Evolutionary conservation across 257 asterid genomes (phyloP).

Genomic region (Solanum pennellii): DNA sequence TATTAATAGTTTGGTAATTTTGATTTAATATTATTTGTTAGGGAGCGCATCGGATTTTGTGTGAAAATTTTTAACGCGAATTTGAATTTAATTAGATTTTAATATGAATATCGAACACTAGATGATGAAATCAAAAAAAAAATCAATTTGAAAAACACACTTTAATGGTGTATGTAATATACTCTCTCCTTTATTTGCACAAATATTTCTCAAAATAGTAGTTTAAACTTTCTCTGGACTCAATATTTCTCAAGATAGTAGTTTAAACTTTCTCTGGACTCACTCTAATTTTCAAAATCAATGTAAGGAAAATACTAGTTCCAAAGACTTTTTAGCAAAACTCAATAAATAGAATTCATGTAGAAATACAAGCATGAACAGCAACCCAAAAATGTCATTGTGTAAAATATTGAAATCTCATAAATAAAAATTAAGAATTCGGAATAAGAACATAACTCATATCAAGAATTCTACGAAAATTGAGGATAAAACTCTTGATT

Average conservation of each 20-base stretch:
- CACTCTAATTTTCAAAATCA: not conserved
- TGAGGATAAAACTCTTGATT: not conserved
- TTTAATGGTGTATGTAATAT: no score
- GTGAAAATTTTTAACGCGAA: not conserved
- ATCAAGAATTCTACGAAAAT: not conserved
- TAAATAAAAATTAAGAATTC: not conserved
- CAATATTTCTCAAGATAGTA: not conserved
- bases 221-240: not conserved
- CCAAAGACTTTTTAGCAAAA: not conserved
- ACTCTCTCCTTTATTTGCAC: not conserved
- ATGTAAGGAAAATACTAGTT: not conserved
- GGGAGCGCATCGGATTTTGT: rapidly evolving
- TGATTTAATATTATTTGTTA: not conserved
- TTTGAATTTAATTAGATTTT: no score
- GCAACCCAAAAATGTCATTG: not conserved
- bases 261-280: not conserved
- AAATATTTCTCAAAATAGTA: not conserved
- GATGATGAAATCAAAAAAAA: no score
- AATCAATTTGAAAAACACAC: no score
- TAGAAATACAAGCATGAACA: not conserved
- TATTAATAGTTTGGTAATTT: not conserved
- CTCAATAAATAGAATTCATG: not conserved
- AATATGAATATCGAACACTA: no score
- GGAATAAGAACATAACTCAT: no score
- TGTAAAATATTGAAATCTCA: not conserved